phyloP scores from a whole-genome alignment of 129 eudicot species.

The Centella asiatica region DNA sequence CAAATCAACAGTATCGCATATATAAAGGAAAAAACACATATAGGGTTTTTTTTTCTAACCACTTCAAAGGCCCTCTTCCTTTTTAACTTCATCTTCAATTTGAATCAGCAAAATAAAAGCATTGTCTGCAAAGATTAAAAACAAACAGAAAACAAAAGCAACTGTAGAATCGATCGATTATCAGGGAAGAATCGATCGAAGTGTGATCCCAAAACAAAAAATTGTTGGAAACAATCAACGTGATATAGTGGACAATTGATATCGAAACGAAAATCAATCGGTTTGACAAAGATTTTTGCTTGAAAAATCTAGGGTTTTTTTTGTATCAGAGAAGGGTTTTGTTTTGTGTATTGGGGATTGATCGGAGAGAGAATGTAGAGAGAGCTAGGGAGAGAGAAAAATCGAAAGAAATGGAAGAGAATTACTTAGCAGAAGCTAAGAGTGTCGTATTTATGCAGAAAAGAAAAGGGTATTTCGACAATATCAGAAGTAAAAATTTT shows the following conservation, averaged over 20 bases:
- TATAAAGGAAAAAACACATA: neutral
- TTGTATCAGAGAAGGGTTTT: slow-evolving; percentile 29
- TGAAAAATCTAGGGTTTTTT: slow-evolving; percentile 20
- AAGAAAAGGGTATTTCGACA: too few relatives aligned
- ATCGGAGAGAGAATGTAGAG: slow-evolving; percentile 12
- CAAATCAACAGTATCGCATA: neutral
- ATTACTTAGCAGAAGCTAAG: neutral
- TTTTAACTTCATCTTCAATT: slow-evolving; percentile 63
- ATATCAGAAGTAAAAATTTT: too few relatives aligned
- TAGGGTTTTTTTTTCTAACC: slow-evolving; percentile 37
- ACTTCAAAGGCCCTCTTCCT: slow-evolving; percentile 87
- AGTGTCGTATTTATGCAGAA: neutral
- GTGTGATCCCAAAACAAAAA: slow-evolving; percentile 18
- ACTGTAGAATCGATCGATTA: slow-evolving; percentile 27
- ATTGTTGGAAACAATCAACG: slow-evolving; percentile 4
- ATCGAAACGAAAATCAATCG: neutral
- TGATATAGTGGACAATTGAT: slow-evolving; percentile 7
- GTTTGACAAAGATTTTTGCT: neutral
- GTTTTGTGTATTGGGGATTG: slow-evolving; percentile 28
- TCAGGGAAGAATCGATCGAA: slow-evolving; percentile 15
- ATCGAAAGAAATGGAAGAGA: neutral
- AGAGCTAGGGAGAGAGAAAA: neutral
- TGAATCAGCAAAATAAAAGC: slow-evolving; percentile 35
- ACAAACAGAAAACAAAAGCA: neutral
- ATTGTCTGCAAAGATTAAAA: slow-evolving; percentile 21